These are phyloP conservation scores for Paraconiothyrium brasiliense DNA, from an alignment of 2,329 filamentous ascomycete species.

Conservation along the genomic window DNA sequence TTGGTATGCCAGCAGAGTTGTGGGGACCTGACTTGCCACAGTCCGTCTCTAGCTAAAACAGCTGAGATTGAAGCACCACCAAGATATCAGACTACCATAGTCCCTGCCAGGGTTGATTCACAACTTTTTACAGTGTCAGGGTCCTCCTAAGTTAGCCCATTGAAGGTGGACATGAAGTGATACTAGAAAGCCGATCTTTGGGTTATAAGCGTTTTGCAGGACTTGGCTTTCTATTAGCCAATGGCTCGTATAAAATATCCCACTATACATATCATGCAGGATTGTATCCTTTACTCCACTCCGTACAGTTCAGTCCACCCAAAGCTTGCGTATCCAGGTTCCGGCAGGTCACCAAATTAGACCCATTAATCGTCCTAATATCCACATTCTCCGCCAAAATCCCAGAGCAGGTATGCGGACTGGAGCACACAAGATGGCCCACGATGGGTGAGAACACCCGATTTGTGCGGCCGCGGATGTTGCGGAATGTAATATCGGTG, in stretches of 20 bases:
- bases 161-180: too few relatives aligned
- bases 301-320: constrained; percentile 23
- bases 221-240: neutral
- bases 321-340: constrained; percentile 22
- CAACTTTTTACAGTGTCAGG: too few relatives aligned
- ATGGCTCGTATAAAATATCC: neutral
- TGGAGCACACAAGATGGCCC: constrained; percentile 56
- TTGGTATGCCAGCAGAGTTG: too few relatives aligned
- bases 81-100: too few relatives aligned
- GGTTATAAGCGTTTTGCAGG: neutral
- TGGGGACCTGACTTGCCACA: too few relatives aligned
- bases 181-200: too few relatives aligned
- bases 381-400: constrained; percentile 27
- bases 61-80: too few relatives aligned
- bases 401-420: constrained; percentile 32
- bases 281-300: constrained; percentile 13
- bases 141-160: too few relatives aligned
- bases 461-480: constrained; percentile 65
- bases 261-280: neutral
- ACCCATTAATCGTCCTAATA: constrained; percentile 25
- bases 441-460: constrained; percentile 53
- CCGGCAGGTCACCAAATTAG: constrained; percentile 25
- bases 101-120: too few relatives aligned
- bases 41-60: too few relatives aligned
- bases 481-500: constrained; percentile 63